Evolutionary conservation across 108 stramenopile genomes (phyloP).

Genomic region (Schizochytrium sp.): DNA sequence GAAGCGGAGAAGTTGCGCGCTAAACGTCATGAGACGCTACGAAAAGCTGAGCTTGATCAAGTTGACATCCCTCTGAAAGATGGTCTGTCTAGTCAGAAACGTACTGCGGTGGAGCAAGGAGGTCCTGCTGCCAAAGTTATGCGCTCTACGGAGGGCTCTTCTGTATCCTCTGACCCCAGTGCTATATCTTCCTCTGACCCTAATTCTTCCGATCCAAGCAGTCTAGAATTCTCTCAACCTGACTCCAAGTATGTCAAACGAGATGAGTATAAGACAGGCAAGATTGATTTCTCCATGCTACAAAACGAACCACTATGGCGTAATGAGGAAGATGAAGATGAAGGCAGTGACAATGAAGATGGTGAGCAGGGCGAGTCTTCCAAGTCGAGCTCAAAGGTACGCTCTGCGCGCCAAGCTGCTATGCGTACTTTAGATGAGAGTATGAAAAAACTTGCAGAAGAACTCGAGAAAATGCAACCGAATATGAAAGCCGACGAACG

Average conservation of each 20-base stretch:
- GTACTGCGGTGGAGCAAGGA: constrained; percentile 51
- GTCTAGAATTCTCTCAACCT: constrained; percentile 79
- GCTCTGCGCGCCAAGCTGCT: not conserved
- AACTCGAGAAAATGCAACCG: constrained; percentile 90
- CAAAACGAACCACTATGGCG: constrained; percentile 73
- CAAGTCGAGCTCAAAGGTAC: not conserved
- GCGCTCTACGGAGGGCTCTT: not conserved
- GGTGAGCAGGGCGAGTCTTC: not conserved
- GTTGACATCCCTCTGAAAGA: constrained; percentile 81
- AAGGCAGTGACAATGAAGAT: constrained; percentile 70
- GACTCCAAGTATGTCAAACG: constrained; percentile 82
- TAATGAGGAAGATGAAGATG: constrained; percentile 82
- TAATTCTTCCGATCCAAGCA: constrained; percentile 25
- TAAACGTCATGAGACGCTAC: constrained; percentile 89
- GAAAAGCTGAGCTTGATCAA: constrained; percentile 88
- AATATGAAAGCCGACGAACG: constrained; percentile 96
- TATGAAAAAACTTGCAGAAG: constrained; percentile 78
- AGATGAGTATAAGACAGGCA: constrained; percentile 81
- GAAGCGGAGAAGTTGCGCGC: constrained; percentile 84
- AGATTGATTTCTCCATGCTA: constrained; percentile 84
- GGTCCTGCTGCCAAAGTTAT: not conserved
- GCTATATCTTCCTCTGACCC: not conserved
- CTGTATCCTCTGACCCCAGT: not conserved
- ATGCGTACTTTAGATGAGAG: constrained; percentile 72
- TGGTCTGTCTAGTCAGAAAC: constrained; percentile 61